Evolutionary conservation across 257 asterid genomes (phyloP), one percentile per base, ranked within the genome.

Genomic region (Salvia splendens): DNA sequence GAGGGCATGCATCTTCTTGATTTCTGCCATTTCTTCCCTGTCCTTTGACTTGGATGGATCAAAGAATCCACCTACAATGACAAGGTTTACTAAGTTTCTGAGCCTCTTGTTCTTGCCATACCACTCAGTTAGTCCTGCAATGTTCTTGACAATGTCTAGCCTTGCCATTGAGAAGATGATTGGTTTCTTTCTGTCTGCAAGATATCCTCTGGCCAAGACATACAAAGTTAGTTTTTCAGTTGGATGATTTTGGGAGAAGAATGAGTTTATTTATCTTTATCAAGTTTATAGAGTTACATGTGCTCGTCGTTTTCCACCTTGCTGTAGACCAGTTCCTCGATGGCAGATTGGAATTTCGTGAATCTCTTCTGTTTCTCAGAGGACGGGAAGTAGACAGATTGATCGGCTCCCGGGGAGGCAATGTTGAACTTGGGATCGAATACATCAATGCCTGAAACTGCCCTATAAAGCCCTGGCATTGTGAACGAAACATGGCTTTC

Each of bases 371-470:
- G 77, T 71, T 74, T 86, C 68, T 85, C 93, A 8, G 88, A 74
- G 73, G 51, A 65, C 0, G 97, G 91, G 61, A 91, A 91, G 78
- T 88, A 91, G 35, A 89, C 76, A 14, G 96, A 82, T 53, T 91
- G 96, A 65, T 91, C 97, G 6, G 95, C 97, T 43, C 97, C 97
- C 5, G 97, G 97, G 5, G 95, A 74, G 67, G 86, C 95, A 58
- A 91, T 86, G 55, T 91, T 91, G 86, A 91, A 88, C 80, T 91
- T 91, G 38, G 96, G 96, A 66, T 91, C 97, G 67, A 88, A 88
- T 3, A 85, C 88, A 52, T 80, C 77, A 54, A 85, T 79, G 73
- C 97, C 96, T 15, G 96, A 91, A 65, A 85, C 96, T 49, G 78
- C 91, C 78, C 89, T 75, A 61, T 74, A 75, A 43, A 91, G 93